phyloP scores from a whole-genome alignment of 1,139 yeast species.

The Yamadazyma epiphylla region DNA sequence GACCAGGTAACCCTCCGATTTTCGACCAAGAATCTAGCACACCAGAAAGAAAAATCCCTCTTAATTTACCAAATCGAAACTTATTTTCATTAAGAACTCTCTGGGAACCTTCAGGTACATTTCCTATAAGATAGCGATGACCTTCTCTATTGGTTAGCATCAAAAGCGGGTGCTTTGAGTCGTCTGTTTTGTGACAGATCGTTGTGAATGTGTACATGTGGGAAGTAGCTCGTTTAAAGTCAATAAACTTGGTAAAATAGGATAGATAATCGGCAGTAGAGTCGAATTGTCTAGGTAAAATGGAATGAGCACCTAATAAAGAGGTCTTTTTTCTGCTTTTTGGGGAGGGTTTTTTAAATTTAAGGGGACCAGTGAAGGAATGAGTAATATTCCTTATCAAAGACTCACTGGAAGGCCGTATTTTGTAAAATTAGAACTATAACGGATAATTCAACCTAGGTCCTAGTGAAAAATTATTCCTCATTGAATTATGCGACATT shows the following conservation, averaged over 20 bases:
- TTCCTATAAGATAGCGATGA: slow-evolving; percentile 70
- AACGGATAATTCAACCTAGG: too few species aligned
- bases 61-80: slow-evolving; percentile 51
- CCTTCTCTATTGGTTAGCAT: slow-evolving; percentile 50
- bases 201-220: slow-evolving; percentile 38
- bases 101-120: slow-evolving; percentile 83
- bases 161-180: slow-evolving; percentile 57
- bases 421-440: too few species aligned
- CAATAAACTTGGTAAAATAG: slow-evolving; percentile 11
- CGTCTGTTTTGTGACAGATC: slow-evolving; percentile 57
- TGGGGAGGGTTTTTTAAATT: too few species aligned
- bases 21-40: slow-evolving; percentile 60
- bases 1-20: slow-evolving; percentile 87
- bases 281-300: slow-evolving; percentile 9
- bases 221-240: slow-evolving; percentile 12
- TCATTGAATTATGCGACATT: too few species aligned
- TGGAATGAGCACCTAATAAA: slow-evolving; percentile 14
- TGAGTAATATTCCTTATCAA: too few species aligned
- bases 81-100: slow-evolving; percentile 58
- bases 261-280: slow-evolving; percentile 5
- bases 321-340: slow-evolving; percentile 1
- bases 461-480: too few species aligned
- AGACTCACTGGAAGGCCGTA: too few species aligned
- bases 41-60: slow-evolving; percentile 75
- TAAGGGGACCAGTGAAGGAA: too few species aligned